Evolutionary conservation across 129 eudicot genomes (phyloP), one percentile per base, ranked within the genome.

Genomic region (Gnaphalium uliginosum): DNA sequence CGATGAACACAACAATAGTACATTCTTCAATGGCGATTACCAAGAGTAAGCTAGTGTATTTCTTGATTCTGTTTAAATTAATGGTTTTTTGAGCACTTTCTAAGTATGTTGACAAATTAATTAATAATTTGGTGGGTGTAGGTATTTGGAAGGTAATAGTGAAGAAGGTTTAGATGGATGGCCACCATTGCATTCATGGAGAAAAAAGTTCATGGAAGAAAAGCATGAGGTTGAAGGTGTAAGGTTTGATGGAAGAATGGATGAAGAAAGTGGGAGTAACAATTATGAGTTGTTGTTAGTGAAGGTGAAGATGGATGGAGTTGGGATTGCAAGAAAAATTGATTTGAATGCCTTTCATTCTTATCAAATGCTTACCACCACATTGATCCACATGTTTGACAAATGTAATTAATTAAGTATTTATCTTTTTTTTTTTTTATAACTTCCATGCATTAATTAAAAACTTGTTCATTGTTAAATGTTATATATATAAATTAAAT

Each of bases 301-400:
- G 78, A 79, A 79, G 48, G 83, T 79, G 68, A 73, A 79, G 78
- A 79, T 79, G 83, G 83, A 79, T 63, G 83, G 83, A 72, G 78
- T 79, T 72, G 83, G 78, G 27, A 79, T 79, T 39, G 83, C 78
- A 65, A 79, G 83, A 58, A 79, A 79, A 57, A 65, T 79, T 64
- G 73, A 79, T 65, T 79, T 79, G 78, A 79, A 66, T 79, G 60
- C 61, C 65, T 72, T 64, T 66, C 60, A 79, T 72, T 79, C 78
- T 18, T 79, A 72, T 72, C 68, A 72, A 66, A 72, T 72, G 78
- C 83, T 79, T 13, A 65, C 74, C 33, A 66, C 68, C 51, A 46
- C 83, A 72, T 79, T 79, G 78, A 29, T 73, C 69, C 60, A 72
- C 62, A 79, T 72, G 83, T 79, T 79, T 79, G 35, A 64, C 78